Base-by-base conservation (phyloP, 257 asterid species). In the Solanum paucissectum region DNA sequence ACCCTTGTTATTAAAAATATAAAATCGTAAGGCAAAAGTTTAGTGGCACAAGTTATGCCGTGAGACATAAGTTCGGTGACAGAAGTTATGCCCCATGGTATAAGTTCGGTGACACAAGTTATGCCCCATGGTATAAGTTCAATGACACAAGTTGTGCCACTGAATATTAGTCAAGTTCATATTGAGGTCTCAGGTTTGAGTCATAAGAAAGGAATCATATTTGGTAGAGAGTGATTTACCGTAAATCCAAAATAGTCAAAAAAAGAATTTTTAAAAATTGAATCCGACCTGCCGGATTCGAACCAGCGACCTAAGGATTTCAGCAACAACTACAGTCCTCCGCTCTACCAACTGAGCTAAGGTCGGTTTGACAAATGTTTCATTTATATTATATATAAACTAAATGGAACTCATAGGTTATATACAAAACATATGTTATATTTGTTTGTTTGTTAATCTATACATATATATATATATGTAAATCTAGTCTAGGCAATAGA, bases 211-310 rank as follows among this genome's bases (percentile, higher is more conserved):
- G 4, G 55, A 44, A 44, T 44, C 52, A 12, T 21, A 55, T 20
- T 49, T 55, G 11, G 16, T 46, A 46, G 18, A 14, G 3, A 55
- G 23, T 55, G 9, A 18, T 6, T 55, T 55, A 58, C 25, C 12
- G 4, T 1, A 20, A 58, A 5, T 58, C 25, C 66, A 1, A 58
- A 20, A 20, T 58, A 58, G 25, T 58, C 12, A 44, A 58, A 46
- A 44, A 12, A 12, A 46, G 1, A 42, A 4, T 12, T 44, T 44
- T 44, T 12, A 46, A 46, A 46, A 46, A 46, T 4, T 1, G 20
- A 46, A 6, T 55, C 92, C 93, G 91, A 89, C 91, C 91, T 89
- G 88, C 92, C 91, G 92, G 93, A 91, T 88, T 89, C 91, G 90
- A 91, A 89, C 92, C 92, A 89, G 91, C 89, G 92, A 91, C 93